Base-by-base conservation (phyloP, 2,329 filamentous ascomycete genomes). In the Leptosphaerulina australis region DNA sequence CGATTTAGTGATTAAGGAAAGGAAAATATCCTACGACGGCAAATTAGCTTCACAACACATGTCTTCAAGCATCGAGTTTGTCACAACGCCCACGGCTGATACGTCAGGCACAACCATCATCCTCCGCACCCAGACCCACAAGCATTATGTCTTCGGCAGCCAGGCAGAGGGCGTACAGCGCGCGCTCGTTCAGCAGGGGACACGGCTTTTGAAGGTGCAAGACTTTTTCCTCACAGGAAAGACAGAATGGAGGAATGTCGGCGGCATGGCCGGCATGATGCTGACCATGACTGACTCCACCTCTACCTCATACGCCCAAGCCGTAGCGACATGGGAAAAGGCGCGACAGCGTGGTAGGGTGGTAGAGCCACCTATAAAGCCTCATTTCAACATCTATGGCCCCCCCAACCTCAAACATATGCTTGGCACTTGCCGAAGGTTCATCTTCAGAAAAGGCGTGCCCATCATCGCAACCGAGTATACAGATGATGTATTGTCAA, bases 111-210 rank as follows among this genome's bases (percentile, higher is more conserved):
- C 90, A 2, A 83, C 84, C 39, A 72, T 97, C 24, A 70, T 91
- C 28, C 78, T 99, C 5, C 86, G 93, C 68, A 92, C 91, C 66
- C 36, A 60, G 12, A 50, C 20, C 25, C 89, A 93, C 62, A 83
- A 85, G 64, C 87, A 88, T 63, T 99, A 99, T 72, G 62, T 97
- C 12, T 88, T 99, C 66, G 94, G 94, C 15, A 87, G 88, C 63
- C 72, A 93, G 12, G 77, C 85, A 8, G 94, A 99, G 73, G 94
- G 93, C 12, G 88, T 88, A 0, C 94, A 97, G 76, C 83, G 94
- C 49, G 84, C 86, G 37, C 79, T 88, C 66, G 80, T 81, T 28
- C 86, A 92, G 73, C 83, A 87, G 56, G 88, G 85, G 47, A 68
- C 87, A 8, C 77, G 81, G 25, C 64, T 95, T 59, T 72, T 79